A percentile compares a stretch with the other conserved stretches of the same genome.
phyloP scores from a whole-genome alignment of 106 monocot genomes.

The Apostasia shenzhenica region DNA sequence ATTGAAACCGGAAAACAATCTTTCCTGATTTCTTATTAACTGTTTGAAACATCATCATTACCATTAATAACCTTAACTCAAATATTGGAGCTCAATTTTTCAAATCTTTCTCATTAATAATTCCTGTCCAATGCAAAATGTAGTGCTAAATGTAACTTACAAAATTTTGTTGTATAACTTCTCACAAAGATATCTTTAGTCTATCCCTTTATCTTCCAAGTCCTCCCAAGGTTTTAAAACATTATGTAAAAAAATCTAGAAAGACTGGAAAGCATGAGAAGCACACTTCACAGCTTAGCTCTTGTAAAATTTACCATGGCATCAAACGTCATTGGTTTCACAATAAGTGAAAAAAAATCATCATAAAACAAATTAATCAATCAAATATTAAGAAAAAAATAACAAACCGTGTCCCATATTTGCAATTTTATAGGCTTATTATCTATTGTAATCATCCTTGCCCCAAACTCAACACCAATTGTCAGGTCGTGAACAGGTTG shows the following conservation, averaged over 20 bases:
- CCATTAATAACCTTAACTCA: too few relatives aligned
- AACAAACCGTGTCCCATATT: slow-evolving; percentile 93
- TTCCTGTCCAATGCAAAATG: too few relatives aligned
- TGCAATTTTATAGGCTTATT: slow-evolving; percentile 93
- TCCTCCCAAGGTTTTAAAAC: background rate
- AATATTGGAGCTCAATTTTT: too few relatives aligned
- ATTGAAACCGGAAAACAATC: too few relatives aligned
- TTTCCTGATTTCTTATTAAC: too few relatives aligned
- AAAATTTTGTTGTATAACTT: too few relatives aligned
- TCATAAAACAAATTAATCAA: background rate
- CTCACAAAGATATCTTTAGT: too few relatives aligned
- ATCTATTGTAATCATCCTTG: slow-evolving; percentile 86
- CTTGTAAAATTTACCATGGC: background rate
- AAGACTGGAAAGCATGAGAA: background rate
- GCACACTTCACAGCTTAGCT: background rate
- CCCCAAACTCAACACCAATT: slow-evolving; percentile 92
- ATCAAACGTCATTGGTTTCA: background rate
- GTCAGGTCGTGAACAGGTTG: slow-evolving; percentile 94
- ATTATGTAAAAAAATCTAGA: background rate
- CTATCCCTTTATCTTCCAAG: too few relatives aligned
- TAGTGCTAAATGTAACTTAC: too few relatives aligned
- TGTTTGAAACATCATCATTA: too few relatives aligned
- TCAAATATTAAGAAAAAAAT: background rate
- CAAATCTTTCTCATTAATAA: too few relatives aligned
- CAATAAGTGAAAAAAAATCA: background rate